A percentile compares a stretch with the other conserved stretches of the same genome.
Conservation (phyloP, 371 early-diverging fungal genomes). For the Mortierella sp. region DNA sequence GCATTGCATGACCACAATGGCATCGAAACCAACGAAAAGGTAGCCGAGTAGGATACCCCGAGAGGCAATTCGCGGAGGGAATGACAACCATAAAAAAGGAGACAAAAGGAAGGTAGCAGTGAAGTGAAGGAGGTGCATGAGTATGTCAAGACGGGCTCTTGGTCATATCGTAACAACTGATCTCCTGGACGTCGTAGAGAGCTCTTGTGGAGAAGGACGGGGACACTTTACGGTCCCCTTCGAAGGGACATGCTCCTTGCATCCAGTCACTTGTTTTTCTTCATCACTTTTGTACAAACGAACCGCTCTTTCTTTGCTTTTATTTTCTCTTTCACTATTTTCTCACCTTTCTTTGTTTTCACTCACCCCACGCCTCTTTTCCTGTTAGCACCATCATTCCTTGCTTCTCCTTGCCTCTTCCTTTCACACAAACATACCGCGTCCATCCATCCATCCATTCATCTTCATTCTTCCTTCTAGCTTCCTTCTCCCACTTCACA, state of each 20-base stretch:
- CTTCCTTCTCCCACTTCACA: neutral
- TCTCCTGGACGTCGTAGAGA: neutral
- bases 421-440: neutral
- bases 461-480: neutral
- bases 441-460: neutral
- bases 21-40: too few relatives aligned
- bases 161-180: neutral
- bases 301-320: neutral
- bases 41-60: too few relatives aligned
- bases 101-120: neutral
- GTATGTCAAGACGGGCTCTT: neutral
- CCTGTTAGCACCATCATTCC: neutral
- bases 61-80: too few relatives aligned
- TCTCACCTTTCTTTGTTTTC: neutral
- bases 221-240: neutral
- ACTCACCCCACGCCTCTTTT: neutral
- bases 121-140: neutral
- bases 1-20: too few relatives aligned
- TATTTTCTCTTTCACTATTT: neutral
- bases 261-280: neutral
- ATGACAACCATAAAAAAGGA: too few relatives aligned
- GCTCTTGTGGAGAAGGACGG: neutral
- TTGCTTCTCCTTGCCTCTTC: neutral
- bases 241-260: neutral
- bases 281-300: neutral